Conservation (phyloP, 208 protist species). For the Leishmania lainsoni region DNA sequence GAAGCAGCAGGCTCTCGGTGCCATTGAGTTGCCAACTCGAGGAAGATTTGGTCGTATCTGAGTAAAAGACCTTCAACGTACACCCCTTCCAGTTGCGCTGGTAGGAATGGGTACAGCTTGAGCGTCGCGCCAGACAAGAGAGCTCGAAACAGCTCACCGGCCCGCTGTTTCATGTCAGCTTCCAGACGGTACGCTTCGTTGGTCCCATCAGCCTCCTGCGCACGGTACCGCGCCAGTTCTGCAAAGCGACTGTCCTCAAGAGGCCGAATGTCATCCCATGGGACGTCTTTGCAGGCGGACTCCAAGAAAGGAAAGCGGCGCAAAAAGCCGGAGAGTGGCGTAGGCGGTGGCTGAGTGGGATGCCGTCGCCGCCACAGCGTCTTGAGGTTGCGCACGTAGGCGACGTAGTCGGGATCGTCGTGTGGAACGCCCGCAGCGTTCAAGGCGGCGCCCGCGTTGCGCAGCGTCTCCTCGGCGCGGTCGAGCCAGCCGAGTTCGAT, state of each 20-base stretch:
- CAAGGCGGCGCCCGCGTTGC: slow-evolving; percentile 42
- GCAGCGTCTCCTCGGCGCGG: slow-evolving; percentile 47
- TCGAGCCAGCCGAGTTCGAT: slow-evolving; percentile 62
- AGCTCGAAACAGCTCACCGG: slow-evolving; percentile 56
- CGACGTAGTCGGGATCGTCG: slow-evolving; percentile 63
- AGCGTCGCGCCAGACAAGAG: slow-evolving; percentile 55
- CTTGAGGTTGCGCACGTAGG: slow-evolving; percentile 67
- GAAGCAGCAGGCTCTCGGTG: not conserved
- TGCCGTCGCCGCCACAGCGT: slow-evolving; percentile 28
- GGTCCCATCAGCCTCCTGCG: slow-evolving; percentile 21
- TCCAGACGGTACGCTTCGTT: slow-evolving; percentile 41
- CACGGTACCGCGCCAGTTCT: slow-evolving; percentile 46
- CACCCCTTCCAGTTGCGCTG: slow-evolving; percentile 42
- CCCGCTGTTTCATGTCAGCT: slow-evolving; percentile 49
- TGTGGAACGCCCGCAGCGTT: slow-evolving; percentile 47
- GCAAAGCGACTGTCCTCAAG: slow-evolving; percentile 69
- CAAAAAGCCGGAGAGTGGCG: slow-evolving; percentile 37
- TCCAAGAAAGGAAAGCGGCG: slow-evolving; percentile 68
- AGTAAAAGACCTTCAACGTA: slow-evolving; percentile 59
- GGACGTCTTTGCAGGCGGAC: slow-evolving; percentile 40
- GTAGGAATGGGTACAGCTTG: slow-evolving; percentile 61
- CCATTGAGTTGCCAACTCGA: slow-evolving; percentile 32
- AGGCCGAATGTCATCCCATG: slow-evolving; percentile 59
- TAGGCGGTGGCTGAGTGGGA: slow-evolving; percentile 4
- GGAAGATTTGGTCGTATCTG: slow-evolving; percentile 49